Evolutionary conservation across 2,329 filamentous ascomycete species (phyloP).

Genomic region (Atkinsonella hypoxylon): DNA sequence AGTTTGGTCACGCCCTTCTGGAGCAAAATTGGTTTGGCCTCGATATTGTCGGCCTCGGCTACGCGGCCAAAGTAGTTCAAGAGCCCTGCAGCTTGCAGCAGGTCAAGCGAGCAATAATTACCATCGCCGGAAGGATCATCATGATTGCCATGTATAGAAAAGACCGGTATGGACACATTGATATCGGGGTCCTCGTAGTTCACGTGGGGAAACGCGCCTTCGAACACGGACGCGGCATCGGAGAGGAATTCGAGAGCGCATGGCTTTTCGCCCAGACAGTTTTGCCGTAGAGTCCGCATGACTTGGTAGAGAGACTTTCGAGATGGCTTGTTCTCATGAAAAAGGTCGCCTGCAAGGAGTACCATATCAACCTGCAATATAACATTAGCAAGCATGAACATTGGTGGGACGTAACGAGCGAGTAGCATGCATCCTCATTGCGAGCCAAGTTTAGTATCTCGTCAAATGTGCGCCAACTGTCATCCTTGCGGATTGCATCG

Average conservation of each 20-base stretch:
- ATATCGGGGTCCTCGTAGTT: constrained; percentile 98
- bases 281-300: constrained; percentile 85
- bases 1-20: constrained; percentile 92
- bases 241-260: constrained; percentile 92
- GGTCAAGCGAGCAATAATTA: constrained; percentile 78
- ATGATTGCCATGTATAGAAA: constrained; percentile 97
- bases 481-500: constrained; percentile 86
- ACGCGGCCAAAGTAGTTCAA: constrained; percentile 94
- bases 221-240: constrained; percentile 84
- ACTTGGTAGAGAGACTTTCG: constrained; percentile 95
- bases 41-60: constrained; percentile 85
- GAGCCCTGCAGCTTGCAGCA: constrained; percentile 81
- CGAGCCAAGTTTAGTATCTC: constrained; percentile 87
- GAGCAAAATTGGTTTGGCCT: constrained; percentile 79
- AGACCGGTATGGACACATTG: constrained; percentile 92
- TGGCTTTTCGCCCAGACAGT: constrained; percentile 89
- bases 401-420: too few relatives aligned
- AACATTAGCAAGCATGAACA: neutral
- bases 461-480: constrained; percentile 94
- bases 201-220: constrained; percentile 80
- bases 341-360: constrained; percentile 83
- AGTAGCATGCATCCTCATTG: constrained; percentile 53
- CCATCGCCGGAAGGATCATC: constrained; percentile 97
- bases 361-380: constrained; percentile 74
- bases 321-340: constrained; percentile 96